These are phyloP conservation scores for Plasmodium coatneyi DNA, from an alignment of 169 alveolate genomes.

Conservation along the genomic window DNA sequence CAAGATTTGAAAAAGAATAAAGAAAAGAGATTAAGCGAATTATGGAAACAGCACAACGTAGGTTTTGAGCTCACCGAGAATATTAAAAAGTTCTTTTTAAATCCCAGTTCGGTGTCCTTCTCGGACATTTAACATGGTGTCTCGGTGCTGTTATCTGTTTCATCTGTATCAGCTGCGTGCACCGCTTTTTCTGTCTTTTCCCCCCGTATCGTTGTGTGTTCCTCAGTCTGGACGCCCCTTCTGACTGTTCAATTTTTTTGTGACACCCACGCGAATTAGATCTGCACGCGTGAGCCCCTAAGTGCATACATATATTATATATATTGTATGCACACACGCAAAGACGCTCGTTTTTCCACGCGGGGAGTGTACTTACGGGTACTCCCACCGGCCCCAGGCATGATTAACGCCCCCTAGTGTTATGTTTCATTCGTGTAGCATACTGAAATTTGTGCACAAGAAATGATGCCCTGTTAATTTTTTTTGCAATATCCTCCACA, in stretches of 20 bases:
- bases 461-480: neutral
- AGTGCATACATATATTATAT: neutral
- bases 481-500: neutral
- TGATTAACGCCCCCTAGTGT: neutral
- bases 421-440: neutral
- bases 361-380: neutral
- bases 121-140: constrained; percentile 14
- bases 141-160: neutral
- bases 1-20: constrained; percentile 42
- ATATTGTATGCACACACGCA: neutral
- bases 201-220: neutral
- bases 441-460: neutral
- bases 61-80: constrained; percentile 46
- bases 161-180: neutral
- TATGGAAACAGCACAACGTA: constrained; percentile 68
- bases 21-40: constrained; percentile 54
- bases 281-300: neutral
- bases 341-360: neutral
- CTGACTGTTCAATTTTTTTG: neutral
- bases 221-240: neutral
- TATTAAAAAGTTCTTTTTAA: constrained; percentile 43
- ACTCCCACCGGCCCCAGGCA: neutral
- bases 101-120: constrained; percentile 35
- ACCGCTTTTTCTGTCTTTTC: neutral
- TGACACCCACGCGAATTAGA: neutral